These are phyloP conservation scores for Taxawa tesnikishii DNA, from an alignment of 2,329 filamentous ascomycete species.

Conservation along the genomic window DNA sequence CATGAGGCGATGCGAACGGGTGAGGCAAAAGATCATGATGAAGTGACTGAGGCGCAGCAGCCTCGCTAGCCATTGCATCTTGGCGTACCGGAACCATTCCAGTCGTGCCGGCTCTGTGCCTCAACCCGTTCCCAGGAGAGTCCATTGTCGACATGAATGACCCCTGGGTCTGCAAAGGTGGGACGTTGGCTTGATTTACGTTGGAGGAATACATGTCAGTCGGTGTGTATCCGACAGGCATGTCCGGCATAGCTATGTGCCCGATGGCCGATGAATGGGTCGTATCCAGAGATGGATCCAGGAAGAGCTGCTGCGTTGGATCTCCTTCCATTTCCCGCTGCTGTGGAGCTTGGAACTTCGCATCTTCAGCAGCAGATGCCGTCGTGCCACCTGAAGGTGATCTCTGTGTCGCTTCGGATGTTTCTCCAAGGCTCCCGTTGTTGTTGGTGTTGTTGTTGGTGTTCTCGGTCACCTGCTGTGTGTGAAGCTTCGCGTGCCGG, in stretches of 20 bases:
- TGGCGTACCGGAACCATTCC: background rate
- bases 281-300: background rate
- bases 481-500: conserved; percentile 39
- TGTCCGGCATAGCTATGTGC: conserved; percentile 7
- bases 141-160: background rate
- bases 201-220: background rate
- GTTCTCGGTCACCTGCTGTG: conserved; percentile 16
- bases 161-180: background rate
- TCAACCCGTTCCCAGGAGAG: background rate
- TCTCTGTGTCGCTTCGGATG: background rate
- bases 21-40: background rate
- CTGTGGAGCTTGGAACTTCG: conserved; percentile 8
- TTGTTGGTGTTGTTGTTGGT: too few species aligned
- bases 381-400: conserved; percentile 3
- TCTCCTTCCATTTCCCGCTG: conserved; percentile 11
- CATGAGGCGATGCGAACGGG: conserved; percentile 4
- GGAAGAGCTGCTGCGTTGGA: background rate
- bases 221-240: conserved; percentile 1
- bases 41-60: conserved; percentile 2
- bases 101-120: background rate
- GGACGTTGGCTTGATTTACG: background rate
- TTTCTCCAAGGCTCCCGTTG: conserved; percentile 13
- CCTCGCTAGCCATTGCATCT: conserved; percentile 1
- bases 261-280: background rate
- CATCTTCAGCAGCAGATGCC: background rate